A percentile compares a stretch with the other conserved stretches of the same genome.
Evolutionary conservation across 129 eudicot genomes (phyloP).

Genomic region (Lonicera japonica): DNA sequence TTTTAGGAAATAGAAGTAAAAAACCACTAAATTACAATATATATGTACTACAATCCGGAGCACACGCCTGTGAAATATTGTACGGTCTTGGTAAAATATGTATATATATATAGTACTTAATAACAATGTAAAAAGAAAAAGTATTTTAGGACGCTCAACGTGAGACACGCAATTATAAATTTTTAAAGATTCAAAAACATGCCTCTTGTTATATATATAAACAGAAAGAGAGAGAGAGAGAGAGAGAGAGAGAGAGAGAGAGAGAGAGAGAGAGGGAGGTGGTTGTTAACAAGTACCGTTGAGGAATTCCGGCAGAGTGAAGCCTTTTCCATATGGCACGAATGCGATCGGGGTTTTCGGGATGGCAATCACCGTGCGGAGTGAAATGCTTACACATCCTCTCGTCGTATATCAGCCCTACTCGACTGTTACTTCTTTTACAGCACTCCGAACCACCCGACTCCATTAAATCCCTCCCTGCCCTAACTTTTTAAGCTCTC

Average conservation of each 20-base stretch:
- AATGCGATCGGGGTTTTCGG: constrained; percentile 80
- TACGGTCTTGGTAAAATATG: no score
- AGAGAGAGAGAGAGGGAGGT: constrained; percentile 6
- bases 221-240: no score
- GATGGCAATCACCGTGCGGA: constrained; percentile 47
- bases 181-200: no score
- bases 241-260: no score
- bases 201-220: no score
- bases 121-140: no score
- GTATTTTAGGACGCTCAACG: no score
- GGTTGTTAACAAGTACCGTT: neutral
- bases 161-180: no score
- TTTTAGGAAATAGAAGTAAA: no score
- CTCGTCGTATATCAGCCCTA: constrained; percentile 76
- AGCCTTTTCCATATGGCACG: constrained; percentile 72
- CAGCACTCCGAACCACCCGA: neutral
- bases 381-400: constrained; percentile 70
- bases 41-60: neutral
- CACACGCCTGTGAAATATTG: no score
- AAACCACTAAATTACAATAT: neutral
- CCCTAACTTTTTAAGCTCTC: no score
- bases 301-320: constrained; percentile 41
- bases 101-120: no score
- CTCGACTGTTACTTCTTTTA: constrained; percentile 35
- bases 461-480: constrained; percentile 22